A percentile compares a stretch with the other conserved stretches of the same genome.
Evolutionary conservation across 2,329 filamentous ascomycete species (phyloP).

Genomic region (Cladophialophora chaetospira): DNA sequence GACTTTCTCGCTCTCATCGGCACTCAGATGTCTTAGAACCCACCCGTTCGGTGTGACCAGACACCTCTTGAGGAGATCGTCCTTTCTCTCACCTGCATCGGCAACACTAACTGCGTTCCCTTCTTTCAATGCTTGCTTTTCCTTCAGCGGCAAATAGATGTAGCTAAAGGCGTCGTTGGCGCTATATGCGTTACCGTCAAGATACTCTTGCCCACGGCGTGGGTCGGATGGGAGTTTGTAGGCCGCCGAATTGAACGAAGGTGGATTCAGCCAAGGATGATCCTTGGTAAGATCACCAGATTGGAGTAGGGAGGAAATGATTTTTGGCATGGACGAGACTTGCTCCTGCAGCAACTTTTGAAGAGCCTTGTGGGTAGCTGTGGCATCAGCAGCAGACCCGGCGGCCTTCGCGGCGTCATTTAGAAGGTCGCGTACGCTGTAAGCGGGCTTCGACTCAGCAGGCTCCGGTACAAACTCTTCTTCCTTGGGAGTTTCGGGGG

Average conservation of each 20-base stretch:
- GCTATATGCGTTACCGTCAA: slow-evolving; percentile 33
- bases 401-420: slow-evolving; percentile 23
- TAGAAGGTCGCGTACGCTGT: slow-evolving; percentile 31
- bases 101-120: slow-evolving; percentile 47
- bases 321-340: slow-evolving; percentile 29
- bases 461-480: slow-evolving; percentile 11
- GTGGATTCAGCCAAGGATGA: slow-evolving; percentile 42
- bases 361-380: slow-evolving; percentile 18
- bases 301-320: slow-evolving; percentile 29
- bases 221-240: slow-evolving; percentile 32
- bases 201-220: slow-evolving; percentile 32
- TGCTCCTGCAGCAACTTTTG: slow-evolving; percentile 28
- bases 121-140: slow-evolving; percentile 44
- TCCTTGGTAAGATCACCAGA: slow-evolving; percentile 41
- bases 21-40: slow-evolving; percentile 47
- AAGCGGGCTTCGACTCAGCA: slow-evolving; percentile 17
- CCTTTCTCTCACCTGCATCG: slow-evolving; percentile 35
- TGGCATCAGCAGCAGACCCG: slow-evolving; percentile 3
- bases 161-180: slow-evolving; percentile 40
- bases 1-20: slow-evolving; percentile 50
- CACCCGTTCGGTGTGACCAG: slow-evolving; percentile 50
- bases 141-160: slow-evolving; percentile 47
- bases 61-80: slow-evolving; percentile 44
- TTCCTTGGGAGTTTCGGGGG: slow-evolving; percentile 14
- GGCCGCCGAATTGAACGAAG: slow-evolving; percentile 35